Conservation (phyloP, 495 filamentous ascomycete genomes). For the Hypoxylon crocopeplum region DNA sequence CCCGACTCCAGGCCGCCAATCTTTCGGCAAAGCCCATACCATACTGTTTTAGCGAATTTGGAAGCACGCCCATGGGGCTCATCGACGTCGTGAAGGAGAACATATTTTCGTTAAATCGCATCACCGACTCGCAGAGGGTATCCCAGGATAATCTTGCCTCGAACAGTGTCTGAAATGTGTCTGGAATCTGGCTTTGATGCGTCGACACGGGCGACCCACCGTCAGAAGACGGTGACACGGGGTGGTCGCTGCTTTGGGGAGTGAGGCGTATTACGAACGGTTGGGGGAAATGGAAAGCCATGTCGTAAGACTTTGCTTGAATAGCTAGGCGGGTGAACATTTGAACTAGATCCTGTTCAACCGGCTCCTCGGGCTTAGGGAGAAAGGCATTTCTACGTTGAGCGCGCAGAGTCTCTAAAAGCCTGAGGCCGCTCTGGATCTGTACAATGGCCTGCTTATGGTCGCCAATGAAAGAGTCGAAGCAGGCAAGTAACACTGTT, state of each 20-base stretch:
- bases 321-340: conserved; percentile 65
- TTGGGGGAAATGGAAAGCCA: conserved; percentile 66
- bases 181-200: conserved; percentile 50
- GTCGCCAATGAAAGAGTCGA: conserved; percentile 59
- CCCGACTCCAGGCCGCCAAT: conserved; percentile 58
- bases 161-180: conserved; percentile 51
- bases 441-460: conserved; percentile 56
- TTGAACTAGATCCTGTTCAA: conserved; percentile 63
- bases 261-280: conserved; percentile 61
- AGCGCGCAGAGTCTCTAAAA: conserved; percentile 52
- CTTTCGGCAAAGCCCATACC: conserved; percentile 51
- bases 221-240: conserved; percentile 51
- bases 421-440: conserved; percentile 53
- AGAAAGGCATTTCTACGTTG: conserved; percentile 48
- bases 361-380: conserved; percentile 52
- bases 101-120: conserved; percentile 61
- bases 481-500: conserved; percentile 55
- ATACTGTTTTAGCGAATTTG: conserved; percentile 51
- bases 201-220: conserved; percentile 50
- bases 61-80: conserved; percentile 58
- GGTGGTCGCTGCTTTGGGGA: conserved; percentile 39
- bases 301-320: conserved; percentile 65
- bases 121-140: conserved; percentile 56
- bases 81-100: conserved; percentile 47
- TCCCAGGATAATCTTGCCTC: conserved; percentile 60